Evolutionary conservation across 2,329 filamentous ascomycete genomes (phyloP), one percentile per base, ranked within the genome.

Genomic region (Fusarium goolgardi): DNA sequence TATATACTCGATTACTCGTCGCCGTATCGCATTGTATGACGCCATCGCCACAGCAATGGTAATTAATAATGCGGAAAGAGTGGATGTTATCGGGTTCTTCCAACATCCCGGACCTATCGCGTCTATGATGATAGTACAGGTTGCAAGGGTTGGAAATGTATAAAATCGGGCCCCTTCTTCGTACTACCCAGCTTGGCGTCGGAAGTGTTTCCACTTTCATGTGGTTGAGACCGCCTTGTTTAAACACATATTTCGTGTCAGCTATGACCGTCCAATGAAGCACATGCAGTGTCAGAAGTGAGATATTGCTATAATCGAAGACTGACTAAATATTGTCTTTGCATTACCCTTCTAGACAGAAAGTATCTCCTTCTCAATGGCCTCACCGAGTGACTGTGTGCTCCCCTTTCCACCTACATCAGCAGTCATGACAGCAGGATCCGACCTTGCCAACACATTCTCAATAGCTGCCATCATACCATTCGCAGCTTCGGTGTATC

Each of bases 381-480:
- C 71, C 4, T 73, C 65, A 2, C 71, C 71, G 9, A 73, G 35
- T 0, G 50, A 62, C 29, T 63, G 41, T 0, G 75, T 78, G 8
- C 37, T 76, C 4, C 75, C 76, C 5, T 61, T 59, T 0, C 77
- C 76, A 5, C 75, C 76, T 39, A 78, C 66, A 40, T 78, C 76
- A 2, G 73, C 75, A 1, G 78, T 80, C 32, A 75, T 69, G 7
- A 78, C 63, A 1, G 57, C 40, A 9, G 60, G 43, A 44, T 80
- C 61, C 50, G 80, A 58, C 54, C 73, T 83, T 63, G 83, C 84
- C 15, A 91, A 85, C 1, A 90, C 90, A 59, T 84, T 82, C 72
- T 92, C 90, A 61, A 92, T 85, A 37, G 88, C 85, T 46, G 83
- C 82, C 15, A 87, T 83, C 72, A 88, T 82, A 58, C 84, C 83